Conservation (phyloP, 192 early-diverging fungal genomes). For the Pilobolus umbonatus region DNA sequence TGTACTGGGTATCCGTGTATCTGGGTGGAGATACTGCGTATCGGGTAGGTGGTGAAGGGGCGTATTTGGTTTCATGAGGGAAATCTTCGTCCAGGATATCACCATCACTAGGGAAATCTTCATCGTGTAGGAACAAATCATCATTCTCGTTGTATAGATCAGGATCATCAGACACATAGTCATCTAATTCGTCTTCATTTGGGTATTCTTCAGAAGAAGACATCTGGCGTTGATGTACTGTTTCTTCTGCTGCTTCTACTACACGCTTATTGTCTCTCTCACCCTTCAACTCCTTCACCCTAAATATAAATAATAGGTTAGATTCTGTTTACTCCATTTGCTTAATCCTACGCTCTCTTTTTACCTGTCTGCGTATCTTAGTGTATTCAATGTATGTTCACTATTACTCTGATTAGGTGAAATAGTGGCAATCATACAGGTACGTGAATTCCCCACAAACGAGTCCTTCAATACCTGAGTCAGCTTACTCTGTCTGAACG, state of each 20-base stretch:
- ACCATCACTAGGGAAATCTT: slow-evolving; percentile 35
- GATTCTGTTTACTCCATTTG: slow-evolving; percentile 31
- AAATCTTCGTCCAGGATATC: slow-evolving; percentile 40
- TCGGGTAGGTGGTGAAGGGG: too few relatives aligned
- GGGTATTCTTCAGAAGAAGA: slow-evolving; percentile 10
- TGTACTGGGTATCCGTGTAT: too few relatives aligned
- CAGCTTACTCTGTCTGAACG: slow-evolving; percentile 96
- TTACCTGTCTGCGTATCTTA: slow-evolving; percentile 92
- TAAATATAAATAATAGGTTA: slow-evolving; percentile 2
- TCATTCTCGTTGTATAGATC: slow-evolving; percentile 33
- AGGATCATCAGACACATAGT: slow-evolving; percentile 31
- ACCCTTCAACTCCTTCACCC: slow-evolving; percentile 44
- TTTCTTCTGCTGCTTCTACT: background rate
- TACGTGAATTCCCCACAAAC: slow-evolving; percentile 94
- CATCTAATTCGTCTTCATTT: slow-evolving; percentile 24
- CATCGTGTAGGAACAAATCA: slow-evolving; percentile 29
- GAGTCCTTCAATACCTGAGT: slow-evolving; percentile 98
- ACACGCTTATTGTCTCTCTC: slow-evolving; percentile 30
- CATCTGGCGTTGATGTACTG: slow-evolving; percentile 2
- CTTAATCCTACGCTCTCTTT: background rate
- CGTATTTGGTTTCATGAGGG: slow-evolving; percentile 21
- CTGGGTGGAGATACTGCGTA: too few relatives aligned
- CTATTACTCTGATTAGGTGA: slow-evolving; percentile 93
- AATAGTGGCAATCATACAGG: slow-evolving; percentile 98
- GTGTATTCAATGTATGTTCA: slow-evolving; percentile 95